Evolutionary conservation across 192 early-diverging fungal genomes (phyloP), one percentile per base, ranked within the genome.

Genomic region (Backusella macrospora): DNA sequence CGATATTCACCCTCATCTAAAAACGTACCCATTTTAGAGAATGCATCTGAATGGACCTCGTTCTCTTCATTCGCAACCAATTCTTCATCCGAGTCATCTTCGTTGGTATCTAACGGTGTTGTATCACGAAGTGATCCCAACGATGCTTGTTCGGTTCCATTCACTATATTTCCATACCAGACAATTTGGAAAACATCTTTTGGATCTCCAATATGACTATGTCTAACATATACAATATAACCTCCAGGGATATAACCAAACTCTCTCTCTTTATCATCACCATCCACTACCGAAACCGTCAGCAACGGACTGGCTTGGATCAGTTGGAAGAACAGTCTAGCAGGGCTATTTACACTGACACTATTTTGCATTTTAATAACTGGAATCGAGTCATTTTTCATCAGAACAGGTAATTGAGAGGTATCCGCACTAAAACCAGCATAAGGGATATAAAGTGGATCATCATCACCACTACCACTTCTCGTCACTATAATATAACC

Each of bases 401-500:
- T 42, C 14, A 80, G 70, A 5, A 80, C 78, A 13, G 69, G 70
- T 0, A 80, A 34, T 10, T 52, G 21, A 8, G 12, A 21, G 2
- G 75, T 23, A 38, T 69, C 63, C 1, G 70, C 43, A 2, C 74
- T 72, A 6, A 80, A 52, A 0, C 78, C 78, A 15, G 78, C 78
- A 55, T 80, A 80, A 1, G 78, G 78, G 38, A 80, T 37, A 43
- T 74, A 29, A 12, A 63, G 38, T 0, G 16, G n/a, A 0, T 66
- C 15, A 6, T 59, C 46, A 34, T 34, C 29, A 2, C 29, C 29
- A 2, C 52, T 10, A 59, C 4, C 26, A 59, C 21, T 21, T 38
- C 12, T 37, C 59, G 34, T 68, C 46, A 84, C 72, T 34, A 78
- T 76, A 55, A 88, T 76, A 34, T 76, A 86, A 1, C 86, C 86